Evolutionary conservation across 139 green algal species (phyloP), one percentile per base, ranked within the genome.

Genomic region (Trebouxia sp.): DNA sequence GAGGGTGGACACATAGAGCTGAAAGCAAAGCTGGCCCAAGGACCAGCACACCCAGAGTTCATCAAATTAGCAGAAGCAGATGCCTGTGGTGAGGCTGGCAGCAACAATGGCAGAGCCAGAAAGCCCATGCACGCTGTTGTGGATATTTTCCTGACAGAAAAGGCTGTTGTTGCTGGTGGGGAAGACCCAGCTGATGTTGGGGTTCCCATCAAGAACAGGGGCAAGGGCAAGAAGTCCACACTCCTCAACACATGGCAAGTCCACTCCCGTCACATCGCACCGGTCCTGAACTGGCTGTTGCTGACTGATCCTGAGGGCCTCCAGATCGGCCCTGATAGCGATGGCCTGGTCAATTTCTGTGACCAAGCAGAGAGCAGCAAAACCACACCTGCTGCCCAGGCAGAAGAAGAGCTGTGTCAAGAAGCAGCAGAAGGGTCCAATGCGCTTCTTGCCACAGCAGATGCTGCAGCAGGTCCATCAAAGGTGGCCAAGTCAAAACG

Each of bases 331-430:
- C 88, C 88, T 20, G 88, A 90, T 78, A 78, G 72, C 53, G 86
- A 92, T 42, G 88, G 84, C 12, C 47, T 83, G 22, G 82, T 92
- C 47, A 92, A 91, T 80, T 82, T 88, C 32, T 45, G 51, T 10
- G 80, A 88, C 58, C 20, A 55, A 35, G 10, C 22, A 15, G 15
- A 51, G 17, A 55, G 66, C 20, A 50, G 66, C 66, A 55, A 14
- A 5, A 22, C 22, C 7, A 20, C 20, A 24, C 17, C 66, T 50
- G 38, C 38, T 20, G 24, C 28, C 12, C 24, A 51, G 28, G 42
- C 26, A 30, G 41, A 30, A 5, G 22, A 37, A 51, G 66, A 15
- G 41, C 41, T 37, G 41, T 7, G 20, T 32, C 38, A 41, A 24
- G 41, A 48, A 45, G 65, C 41, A 6, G 11, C 12, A 56, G 37